These are phyloP conservation scores for Scutellaria galericulata DNA, from an alignment of 257 asterid species.

Conservation along the genomic window DNA sequence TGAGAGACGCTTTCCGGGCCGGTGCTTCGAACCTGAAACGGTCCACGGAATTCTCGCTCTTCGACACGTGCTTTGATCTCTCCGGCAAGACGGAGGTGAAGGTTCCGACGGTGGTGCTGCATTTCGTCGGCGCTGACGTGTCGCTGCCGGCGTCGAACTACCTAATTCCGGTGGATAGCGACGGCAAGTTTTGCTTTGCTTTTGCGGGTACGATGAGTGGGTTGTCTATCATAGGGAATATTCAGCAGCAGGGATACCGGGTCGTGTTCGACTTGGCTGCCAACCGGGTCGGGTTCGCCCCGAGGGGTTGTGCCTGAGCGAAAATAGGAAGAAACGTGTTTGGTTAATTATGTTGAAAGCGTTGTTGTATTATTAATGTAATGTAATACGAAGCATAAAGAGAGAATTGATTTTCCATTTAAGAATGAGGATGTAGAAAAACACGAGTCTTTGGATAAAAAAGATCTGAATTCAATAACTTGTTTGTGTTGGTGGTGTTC, in stretches of 20 bases:
- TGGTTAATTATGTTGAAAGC: constrained; percentile 18
- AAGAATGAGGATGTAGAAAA: no score
- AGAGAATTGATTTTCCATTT: not conserved
- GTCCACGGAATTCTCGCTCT: constrained; percentile 58
- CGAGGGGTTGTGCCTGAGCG: constrained; percentile 46
- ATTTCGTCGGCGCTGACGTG: constrained; percentile 77
- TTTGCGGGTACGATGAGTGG: constrained; percentile 84
- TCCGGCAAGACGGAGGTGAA: constrained; percentile 79
- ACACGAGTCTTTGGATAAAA: no score
- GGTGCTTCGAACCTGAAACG: constrained; percentile 59
- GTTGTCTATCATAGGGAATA: constrained; percentile 62
- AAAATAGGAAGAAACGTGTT: not conserved
- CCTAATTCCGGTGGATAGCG: constrained; percentile 78
- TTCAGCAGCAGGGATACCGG: constrained; percentile 77
- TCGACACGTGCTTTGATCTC: constrained; percentile 87
- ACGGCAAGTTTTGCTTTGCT: constrained; percentile 85
- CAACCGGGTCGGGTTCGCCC: constrained; percentile 66
- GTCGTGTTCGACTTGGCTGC: constrained; percentile 62
- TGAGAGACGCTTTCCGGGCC: constrained; percentile 68
- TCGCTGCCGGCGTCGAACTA: constrained; percentile 89
- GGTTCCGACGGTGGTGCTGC: constrained; percentile 89
- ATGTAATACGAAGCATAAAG: constrained; percentile 12
- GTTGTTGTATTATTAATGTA: not conserved
- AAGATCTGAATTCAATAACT: not conserved
- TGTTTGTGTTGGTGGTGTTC: no score